phyloP scores from a whole-genome alignment of 2,329 filamentous ascomycete genomes.

The Sphaerulina vaccinii region DNA sequence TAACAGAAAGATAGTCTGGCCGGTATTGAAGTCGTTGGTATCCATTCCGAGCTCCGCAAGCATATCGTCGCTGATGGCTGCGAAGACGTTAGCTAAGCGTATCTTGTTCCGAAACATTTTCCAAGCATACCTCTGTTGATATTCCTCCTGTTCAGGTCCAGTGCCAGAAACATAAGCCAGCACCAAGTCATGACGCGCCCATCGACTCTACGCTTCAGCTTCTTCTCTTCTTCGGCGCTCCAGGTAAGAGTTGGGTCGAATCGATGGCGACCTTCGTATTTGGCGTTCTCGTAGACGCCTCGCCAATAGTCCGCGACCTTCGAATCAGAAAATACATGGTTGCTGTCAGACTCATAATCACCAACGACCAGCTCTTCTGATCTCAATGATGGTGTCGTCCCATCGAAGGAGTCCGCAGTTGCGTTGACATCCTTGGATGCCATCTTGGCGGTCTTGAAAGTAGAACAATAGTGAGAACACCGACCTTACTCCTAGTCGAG shows the following conservation, averaged over 20 bases:
- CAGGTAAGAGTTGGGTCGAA: slow-evolving; percentile 50
- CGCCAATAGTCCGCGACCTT: slow-evolving; percentile 55
- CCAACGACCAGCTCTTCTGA: slow-evolving; percentile 21
- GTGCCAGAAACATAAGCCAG: slow-evolving; percentile 32
- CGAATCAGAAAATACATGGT: slow-evolving; percentile 49
- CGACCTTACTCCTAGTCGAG: neutral
- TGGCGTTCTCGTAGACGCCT: slow-evolving; percentile 54
- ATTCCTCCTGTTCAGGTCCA: slow-evolving; percentile 34
- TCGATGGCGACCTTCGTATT: slow-evolving; percentile 51
- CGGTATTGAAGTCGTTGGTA: slow-evolving; percentile 36
- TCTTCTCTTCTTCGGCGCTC: slow-evolving; percentile 46
- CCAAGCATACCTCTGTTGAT: slow-evolving; percentile 24
- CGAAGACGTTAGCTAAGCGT: slow-evolving; percentile 46
- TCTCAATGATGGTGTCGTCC: slow-evolving; percentile 9
- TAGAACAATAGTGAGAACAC: neutral
- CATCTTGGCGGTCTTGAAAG: neutral
- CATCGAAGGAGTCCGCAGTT: slow-evolving; percentile 1
- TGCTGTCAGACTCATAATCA: slow-evolving; percentile 20
- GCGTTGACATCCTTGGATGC: slow-evolving; percentile 6
- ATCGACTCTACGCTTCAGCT: slow-evolving; percentile 32
- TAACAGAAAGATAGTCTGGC: slow-evolving; percentile 31
- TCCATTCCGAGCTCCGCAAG: slow-evolving; percentile 29
- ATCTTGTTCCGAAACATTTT: slow-evolving; percentile 26
- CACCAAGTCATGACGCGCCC: slow-evolving; percentile 29
- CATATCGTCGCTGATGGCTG: slow-evolving; percentile 32